Evolutionary conservation across 2,329 filamentous ascomycete genomes (phyloP).

Genomic region (Aspergillus luchuensis): DNA sequence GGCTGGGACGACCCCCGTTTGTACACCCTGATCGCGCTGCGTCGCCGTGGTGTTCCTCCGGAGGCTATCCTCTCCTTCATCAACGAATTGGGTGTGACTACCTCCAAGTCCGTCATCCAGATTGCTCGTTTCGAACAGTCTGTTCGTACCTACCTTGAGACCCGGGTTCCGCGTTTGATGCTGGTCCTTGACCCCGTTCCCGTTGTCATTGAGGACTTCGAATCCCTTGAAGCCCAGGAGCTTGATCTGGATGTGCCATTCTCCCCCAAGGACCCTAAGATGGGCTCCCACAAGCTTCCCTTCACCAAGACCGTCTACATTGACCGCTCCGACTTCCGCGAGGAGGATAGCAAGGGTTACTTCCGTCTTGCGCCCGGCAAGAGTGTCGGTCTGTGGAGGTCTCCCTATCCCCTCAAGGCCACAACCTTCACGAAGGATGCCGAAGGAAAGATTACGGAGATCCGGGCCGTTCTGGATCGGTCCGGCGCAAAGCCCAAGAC

Average conservation of each 20-base stretch:
- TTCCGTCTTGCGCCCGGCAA: constrained; percentile 77
- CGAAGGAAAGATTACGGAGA: constrained; percentile 65
- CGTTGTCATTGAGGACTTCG: constrained; percentile 78
- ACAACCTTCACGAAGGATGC: constrained; percentile 68
- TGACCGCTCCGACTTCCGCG: constrained; percentile 76
- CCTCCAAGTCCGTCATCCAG: constrained; percentile 75
- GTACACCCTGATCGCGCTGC: constrained; percentile 82
- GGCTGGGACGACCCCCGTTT: constrained; percentile 91
- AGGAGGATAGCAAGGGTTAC: constrained; percentile 65
- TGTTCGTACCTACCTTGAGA: constrained; percentile 82
- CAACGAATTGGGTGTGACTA: constrained; percentile 88
- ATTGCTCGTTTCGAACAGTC: constrained; percentile 81
- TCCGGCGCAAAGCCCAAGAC: constrained; percentile 74
- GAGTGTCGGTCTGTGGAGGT: constrained; percentile 71
- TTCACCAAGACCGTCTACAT: constrained; percentile 84
- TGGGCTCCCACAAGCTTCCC: constrained; percentile 57
- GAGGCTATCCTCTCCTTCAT: constrained; percentile 88
- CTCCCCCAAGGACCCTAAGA: constrained; percentile 69
- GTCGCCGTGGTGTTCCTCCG: constrained; percentile 81
- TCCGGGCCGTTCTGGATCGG: constrained; percentile 67
- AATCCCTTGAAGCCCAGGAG: constrained; percentile 67
- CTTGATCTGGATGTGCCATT: constrained; percentile 73
- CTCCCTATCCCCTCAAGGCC: constrained; percentile 69
- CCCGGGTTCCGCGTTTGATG: constrained; percentile 85
- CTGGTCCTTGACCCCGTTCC: constrained; percentile 83